Percentiles rank a stretch among this genome's conserved stretches.
Conservation (phyloP, 208 protist species). For the Naegleria fowleri region DNA sequence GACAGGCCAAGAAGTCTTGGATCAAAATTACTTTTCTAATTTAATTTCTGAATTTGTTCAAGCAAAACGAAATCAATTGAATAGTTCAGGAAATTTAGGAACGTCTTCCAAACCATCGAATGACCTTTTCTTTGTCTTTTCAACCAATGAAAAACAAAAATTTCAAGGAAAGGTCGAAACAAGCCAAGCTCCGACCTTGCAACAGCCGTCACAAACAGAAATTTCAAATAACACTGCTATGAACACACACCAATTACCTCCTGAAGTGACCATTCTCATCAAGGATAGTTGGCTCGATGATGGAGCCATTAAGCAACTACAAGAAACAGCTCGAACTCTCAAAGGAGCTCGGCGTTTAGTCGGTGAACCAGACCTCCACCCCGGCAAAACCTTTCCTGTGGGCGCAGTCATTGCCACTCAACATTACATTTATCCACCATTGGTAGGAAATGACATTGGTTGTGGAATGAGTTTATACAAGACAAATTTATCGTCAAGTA, state of each 20-base stretch:
- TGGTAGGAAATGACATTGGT: neutral
- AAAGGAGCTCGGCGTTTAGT: neutral
- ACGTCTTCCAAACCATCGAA: neutral
- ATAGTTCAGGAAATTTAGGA: too few species aligned
- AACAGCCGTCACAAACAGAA: neutral
- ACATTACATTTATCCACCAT: neutral
- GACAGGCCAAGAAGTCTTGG: neutral
- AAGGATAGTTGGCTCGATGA: neutral
- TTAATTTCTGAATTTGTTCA: neutral
- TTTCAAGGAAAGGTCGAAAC: neutral
- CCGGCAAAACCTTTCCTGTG: conserved; percentile 6
- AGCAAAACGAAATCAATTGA: too few species aligned
- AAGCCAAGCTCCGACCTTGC: too few species aligned
- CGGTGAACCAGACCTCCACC: conserved; percentile 1
- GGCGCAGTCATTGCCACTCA: neutral
- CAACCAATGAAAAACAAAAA: neutral
- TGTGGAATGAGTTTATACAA: neutral
- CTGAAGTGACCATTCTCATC: neutral
- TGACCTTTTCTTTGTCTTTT: neutral
- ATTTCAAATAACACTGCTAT: neutral
- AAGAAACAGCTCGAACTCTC: neutral
- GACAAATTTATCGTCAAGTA: neutral
- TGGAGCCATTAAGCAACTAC: conserved; percentile 10
- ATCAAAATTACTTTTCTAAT: neutral
- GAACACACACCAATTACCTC: neutral